Percentiles rank a stretch among this genome's conserved stretches.
These are phyloP conservation scores for Triticum aestivum DNA, from an alignment of 176 grass and related monocot species.

Conservation along the genomic window DNA sequence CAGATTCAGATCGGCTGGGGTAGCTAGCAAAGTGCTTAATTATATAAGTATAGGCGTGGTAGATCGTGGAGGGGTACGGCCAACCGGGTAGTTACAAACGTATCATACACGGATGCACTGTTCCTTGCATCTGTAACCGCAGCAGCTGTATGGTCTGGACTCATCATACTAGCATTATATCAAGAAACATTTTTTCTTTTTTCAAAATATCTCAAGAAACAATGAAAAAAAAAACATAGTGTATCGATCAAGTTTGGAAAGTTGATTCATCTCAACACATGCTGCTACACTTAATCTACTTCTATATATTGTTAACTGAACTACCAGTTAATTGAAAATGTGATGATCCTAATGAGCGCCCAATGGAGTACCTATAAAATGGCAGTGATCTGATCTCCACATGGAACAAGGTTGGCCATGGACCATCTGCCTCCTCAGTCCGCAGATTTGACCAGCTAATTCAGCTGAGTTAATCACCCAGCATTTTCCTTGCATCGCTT, in stretches of 20 bases:
- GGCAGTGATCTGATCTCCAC: conserved; percentile 19
- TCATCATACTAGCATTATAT: not conserved
- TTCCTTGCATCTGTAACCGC: conserved; percentile 13
- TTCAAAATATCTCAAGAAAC: no score
- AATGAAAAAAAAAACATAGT: no score
- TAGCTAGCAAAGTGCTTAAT: not conserved
- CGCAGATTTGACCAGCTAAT: conserved; percentile 22
- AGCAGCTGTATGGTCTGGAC: not conserved
- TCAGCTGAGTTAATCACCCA: not conserved
- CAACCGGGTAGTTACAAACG: not conserved
- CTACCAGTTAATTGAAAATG: not conserved
- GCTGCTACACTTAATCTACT: not conserved
- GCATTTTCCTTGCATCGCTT: not conserved
- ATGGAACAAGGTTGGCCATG: conserved; percentile 40
- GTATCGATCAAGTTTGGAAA: not conserved
- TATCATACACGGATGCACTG: conserved; percentile 12
- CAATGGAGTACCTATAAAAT: not conserved
- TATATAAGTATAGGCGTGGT: not conserved
- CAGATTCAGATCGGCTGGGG: conserved; percentile 24
- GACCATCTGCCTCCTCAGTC: conserved; percentile 44
- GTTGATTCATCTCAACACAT: not conserved
- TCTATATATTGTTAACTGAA: not conserved
- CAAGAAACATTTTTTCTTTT: not conserved
- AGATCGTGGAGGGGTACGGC: conserved; percentile 15
- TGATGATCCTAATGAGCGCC: not conserved